A percentile compares a stretch with the other conserved stretches of the same genome.
These are phyloP conservation scores for Marchantia paleacea DNA, from an alignment of 225 moss, liverwort and hornwort species.

Conservation along the genomic window DNA sequence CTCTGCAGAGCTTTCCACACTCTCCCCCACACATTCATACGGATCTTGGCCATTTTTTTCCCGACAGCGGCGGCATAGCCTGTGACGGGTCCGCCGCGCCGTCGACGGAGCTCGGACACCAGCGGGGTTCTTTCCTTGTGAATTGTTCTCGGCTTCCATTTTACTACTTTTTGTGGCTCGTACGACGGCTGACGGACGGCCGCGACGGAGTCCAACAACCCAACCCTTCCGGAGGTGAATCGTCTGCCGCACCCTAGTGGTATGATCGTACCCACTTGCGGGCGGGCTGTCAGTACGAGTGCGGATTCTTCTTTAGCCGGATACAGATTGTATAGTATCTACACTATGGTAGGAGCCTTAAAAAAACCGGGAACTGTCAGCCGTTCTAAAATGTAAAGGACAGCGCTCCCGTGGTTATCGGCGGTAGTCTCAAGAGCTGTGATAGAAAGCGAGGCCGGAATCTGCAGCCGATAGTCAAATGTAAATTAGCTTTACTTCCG, in stretches of 20 bases:
- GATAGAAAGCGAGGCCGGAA: constrained; percentile 9
- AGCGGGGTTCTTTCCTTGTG: no score
- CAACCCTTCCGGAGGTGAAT: not conserved
- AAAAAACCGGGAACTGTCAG: not conserved
- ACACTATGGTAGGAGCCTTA: not conserved
- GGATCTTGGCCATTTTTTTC: not conserved
- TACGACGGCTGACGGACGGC: not conserved
- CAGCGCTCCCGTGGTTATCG: not conserved
- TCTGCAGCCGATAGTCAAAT: not conserved
- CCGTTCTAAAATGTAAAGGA: not conserved
- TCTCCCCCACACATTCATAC: not conserved
- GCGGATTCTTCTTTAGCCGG: not conserved
- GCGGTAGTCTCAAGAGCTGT: constrained; percentile 13
- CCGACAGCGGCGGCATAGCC: not conserved
- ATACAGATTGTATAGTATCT: constrained; percentile 5
- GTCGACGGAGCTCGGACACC: not conserved
- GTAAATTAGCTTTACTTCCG: constrained; percentile 3
- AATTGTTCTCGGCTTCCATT: no score
- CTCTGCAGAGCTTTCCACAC: not conserved
- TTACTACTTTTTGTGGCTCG: no score
- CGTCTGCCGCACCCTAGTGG: not conserved
- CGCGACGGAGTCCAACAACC: not conserved
- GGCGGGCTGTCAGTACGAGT: not conserved
- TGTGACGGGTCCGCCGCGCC: no score
- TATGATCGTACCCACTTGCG: not conserved